Evolutionary conservation across 257 asterid genomes (phyloP), one percentile per base, ranked within the genome.

Genomic region (Jacaranda copaia): DNA sequence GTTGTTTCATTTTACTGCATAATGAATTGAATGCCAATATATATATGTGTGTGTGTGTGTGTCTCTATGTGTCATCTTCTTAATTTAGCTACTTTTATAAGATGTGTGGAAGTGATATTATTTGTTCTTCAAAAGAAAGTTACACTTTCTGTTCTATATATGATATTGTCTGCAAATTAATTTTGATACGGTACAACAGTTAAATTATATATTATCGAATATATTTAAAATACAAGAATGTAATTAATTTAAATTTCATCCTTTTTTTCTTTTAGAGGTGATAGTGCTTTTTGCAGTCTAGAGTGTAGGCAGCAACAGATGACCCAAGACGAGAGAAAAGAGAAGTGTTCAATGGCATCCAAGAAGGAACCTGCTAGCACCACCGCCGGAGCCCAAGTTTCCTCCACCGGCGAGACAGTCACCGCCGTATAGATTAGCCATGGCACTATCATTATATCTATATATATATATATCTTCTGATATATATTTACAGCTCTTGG

Each of bases 201-300:
- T 53, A 46, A n/a, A 18, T n/a, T 0, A 51, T 13, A 73, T 62
- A 2, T 60, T 14, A 64, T 25, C 32, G 32, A 25, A 25, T 25
- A 25, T 25, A 25, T 75, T 3, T 9, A 11, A n/a, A 66, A 8
- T 68, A 43, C 19, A 45, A 19, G 45, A 51, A 38, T 59, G 32
- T 9, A 35, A 45, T 14, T 18, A 0, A 42, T 39, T 70, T 57
- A n/a, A 61, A 9, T 84, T 46, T 63, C 46, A 5, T 4, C 6
- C 15, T 65, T 14, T 5, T 6, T 3, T 35, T 15, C 2, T 62
- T 80, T 5, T 85, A 92, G 99, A 77, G 99, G 98, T 8, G 99
- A 94, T 75, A 91, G 87, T 59, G 99, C 98, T 36, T 94, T 92
- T 74, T 94, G 99, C 92, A 94, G 97, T 74, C 85, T 80, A 49